A percentile compares a stretch with the other conserved stretches of the same genome.
phyloP scores from a whole-genome alignment of 2,329 filamentous ascomycete species.

The Paecilomyces niveus region DNA sequence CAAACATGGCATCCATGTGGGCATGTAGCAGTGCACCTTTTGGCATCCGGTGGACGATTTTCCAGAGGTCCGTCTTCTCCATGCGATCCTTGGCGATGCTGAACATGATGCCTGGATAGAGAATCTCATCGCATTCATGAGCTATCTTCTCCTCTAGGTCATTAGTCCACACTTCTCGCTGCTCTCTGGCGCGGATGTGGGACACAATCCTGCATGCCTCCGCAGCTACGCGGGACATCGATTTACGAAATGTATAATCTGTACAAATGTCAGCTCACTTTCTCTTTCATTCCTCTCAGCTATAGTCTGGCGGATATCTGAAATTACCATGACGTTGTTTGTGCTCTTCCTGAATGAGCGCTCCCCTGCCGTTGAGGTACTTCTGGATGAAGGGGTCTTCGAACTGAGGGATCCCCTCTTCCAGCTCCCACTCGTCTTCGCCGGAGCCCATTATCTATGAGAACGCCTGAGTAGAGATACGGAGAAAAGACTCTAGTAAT shows the following conservation, averaged over 20 bases:
- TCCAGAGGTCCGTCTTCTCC: constrained; percentile 78
- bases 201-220: constrained; percentile 74
- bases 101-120: constrained; percentile 93
- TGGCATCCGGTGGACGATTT: constrained; percentile 76
- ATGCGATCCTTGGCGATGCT: constrained; percentile 76
- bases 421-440: constrained; percentile 25
- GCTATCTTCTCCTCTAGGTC: constrained; percentile 64
- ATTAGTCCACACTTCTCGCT: constrained; percentile 66
- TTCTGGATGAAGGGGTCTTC: constrained; percentile 74
- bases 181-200: constrained; percentile 71
- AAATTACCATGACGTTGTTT: constrained; percentile 68
- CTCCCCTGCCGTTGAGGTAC: constrained; percentile 68
- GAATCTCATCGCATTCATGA: constrained; percentile 52
- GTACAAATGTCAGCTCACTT: background rate
- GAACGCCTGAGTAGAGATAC: background rate
- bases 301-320: background rate
- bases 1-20: constrained; percentile 85
- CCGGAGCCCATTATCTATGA: constrained; percentile 1
- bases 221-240: constrained; percentile 69
- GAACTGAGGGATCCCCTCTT: constrained; percentile 39
- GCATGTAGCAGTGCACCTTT: constrained; percentile 69
- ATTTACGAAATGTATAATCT: constrained; percentile 26
- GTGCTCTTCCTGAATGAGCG: constrained; percentile 73
- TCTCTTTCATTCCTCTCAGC: background rate
- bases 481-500: background rate